Percentiles rank a stretch among this genome's conserved stretches.
Evolutionary conservation across 208 protist species (phyloP).

Genomic region (Crithidia fasciculata): DNA sequence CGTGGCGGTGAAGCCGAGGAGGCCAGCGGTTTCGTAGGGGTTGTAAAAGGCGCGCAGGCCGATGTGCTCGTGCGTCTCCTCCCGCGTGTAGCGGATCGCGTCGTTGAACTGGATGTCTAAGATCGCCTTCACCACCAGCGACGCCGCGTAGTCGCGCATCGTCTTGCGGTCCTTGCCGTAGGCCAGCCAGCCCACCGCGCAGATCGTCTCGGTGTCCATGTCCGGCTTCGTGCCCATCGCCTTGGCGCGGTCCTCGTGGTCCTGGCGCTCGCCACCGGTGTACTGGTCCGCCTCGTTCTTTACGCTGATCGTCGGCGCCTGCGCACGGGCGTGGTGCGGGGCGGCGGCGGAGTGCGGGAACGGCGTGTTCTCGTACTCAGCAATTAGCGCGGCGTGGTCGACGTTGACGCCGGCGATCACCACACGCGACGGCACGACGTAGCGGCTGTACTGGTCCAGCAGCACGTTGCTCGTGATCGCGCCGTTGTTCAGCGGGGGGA

Average conservation of each 20-base stretch:
- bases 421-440: constrained; percentile 75
- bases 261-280: constrained; percentile 76
- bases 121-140: constrained; percentile 68
- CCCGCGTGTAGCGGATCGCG: constrained; percentile 48
- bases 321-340: constrained; percentile 64
- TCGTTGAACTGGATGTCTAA: constrained; percentile 72
- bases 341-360: constrained; percentile 70
- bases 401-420: constrained; percentile 92
- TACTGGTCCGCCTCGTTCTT: constrained; percentile 73
- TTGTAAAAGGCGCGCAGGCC: constrained; percentile 83
- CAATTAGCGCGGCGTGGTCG: constrained; percentile 80
- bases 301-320: constrained; percentile 26
- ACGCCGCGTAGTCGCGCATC: constrained; percentile 74
- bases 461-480: constrained; percentile 69
- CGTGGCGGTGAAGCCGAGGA: constrained; percentile 79
- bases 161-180: constrained; percentile 60
- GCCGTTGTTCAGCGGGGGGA: constrained; percentile 75
- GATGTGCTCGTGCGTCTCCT: constrained; percentile 45
- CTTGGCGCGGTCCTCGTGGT: constrained; percentile 88
- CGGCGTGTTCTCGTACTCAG: constrained; percentile 88
- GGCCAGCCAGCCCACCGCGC: constrained; percentile 83
- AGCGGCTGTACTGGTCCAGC: constrained; percentile 78
- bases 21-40: constrained; percentile 79
- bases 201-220: constrained; percentile 84
- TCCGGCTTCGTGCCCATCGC: constrained; percentile 88